Conservation (phyloP, 2,329 filamentous ascomycete species). For the Celoporthe dispersa region DNA sequence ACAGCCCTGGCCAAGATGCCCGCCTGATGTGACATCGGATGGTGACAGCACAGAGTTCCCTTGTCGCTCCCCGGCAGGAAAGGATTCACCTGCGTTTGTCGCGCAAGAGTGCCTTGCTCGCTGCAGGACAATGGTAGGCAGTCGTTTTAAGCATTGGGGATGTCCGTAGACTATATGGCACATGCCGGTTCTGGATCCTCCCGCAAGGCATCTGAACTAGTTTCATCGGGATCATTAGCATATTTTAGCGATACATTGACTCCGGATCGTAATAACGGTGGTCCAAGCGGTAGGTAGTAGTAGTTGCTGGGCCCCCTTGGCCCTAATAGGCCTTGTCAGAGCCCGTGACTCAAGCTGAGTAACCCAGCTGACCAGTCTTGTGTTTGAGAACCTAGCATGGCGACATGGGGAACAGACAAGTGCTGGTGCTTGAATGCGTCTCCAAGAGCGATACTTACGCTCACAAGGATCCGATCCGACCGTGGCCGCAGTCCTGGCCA, state of each 20-base stretch:
- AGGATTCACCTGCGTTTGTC: neutral
- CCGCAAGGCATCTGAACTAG: neutral
- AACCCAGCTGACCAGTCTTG: neutral
- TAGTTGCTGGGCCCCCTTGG: neutral
- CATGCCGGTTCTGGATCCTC: neutral
- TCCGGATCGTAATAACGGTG: neutral
- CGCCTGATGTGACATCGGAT: slow-evolving; percentile 1
- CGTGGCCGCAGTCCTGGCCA: neutral
- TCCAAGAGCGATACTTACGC: neutral
- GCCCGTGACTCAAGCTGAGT: neutral
- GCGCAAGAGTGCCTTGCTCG: neutral
- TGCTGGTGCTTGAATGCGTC: neutral
- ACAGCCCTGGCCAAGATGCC: neutral
- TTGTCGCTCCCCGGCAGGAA: neutral
- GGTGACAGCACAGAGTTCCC: neutral
- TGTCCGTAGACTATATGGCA: slow-evolving; percentile 21
- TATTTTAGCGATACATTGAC: neutral
- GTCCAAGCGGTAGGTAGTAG: neutral
- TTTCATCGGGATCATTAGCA: neutral
- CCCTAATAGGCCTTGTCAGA: neutral
- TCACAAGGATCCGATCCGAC: neutral
- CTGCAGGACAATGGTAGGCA: neutral
- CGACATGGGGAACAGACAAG: neutral
- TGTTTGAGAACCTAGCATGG: neutral
- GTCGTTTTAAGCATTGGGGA: slow-evolving; percentile 23